phyloP scores from a whole-genome alignment of 108 stramenopile genomes.

The Skeletonema tropicum region DNA sequence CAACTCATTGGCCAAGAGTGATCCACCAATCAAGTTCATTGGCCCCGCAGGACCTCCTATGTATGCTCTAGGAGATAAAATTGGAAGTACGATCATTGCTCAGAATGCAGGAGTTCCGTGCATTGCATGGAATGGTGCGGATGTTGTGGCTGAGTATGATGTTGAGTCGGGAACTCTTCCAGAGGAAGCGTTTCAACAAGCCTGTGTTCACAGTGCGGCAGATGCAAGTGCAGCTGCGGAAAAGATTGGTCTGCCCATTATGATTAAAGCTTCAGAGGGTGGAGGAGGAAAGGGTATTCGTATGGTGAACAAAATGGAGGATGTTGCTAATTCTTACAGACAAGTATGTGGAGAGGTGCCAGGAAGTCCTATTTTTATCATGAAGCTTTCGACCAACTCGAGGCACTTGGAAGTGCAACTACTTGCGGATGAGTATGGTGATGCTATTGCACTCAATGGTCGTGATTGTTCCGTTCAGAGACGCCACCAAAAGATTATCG shows the following conservation, averaged over 20 bases:
- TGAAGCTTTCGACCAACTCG: slow-evolving; percentile 88
- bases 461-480: slow-evolving; percentile 99
- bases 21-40: slow-evolving; percentile 94
- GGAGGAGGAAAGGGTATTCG: slow-evolving; percentile 99
- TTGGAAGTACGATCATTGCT: slow-evolving; percentile 98
- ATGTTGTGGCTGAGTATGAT: slow-evolving; percentile 84
- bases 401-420: slow-evolving; percentile 99
- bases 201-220: slow-evolving; percentile 79
- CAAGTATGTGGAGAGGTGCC: slow-evolving; percentile 99
- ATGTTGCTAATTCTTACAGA: slow-evolving; percentile 90
- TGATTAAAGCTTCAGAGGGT: slow-evolving; percentile 99
- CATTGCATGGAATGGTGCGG: slow-evolving; percentile 96
- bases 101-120: slow-evolving; percentile 98
- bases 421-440: slow-evolving; percentile 95
- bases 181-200: slow-evolving; percentile 84
- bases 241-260: slow-evolving; percentile 96
- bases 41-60: slow-evolving; percentile 98
- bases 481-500: slow-evolving; percentile 98
- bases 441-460: slow-evolving; percentile 98
- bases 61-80: slow-evolving; percentile 99
- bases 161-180: slow-evolving; percentile 77
- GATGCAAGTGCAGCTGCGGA: slow-evolving; percentile 80
- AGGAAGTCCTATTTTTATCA: slow-evolving; percentile 98
- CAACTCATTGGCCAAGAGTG: slow-evolving; percentile 78
- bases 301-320: slow-evolving; percentile 64